Evolutionary conservation across 768 basidiomycete genomes (phyloP).

Genomic region (Suillus bovinus): DNA sequence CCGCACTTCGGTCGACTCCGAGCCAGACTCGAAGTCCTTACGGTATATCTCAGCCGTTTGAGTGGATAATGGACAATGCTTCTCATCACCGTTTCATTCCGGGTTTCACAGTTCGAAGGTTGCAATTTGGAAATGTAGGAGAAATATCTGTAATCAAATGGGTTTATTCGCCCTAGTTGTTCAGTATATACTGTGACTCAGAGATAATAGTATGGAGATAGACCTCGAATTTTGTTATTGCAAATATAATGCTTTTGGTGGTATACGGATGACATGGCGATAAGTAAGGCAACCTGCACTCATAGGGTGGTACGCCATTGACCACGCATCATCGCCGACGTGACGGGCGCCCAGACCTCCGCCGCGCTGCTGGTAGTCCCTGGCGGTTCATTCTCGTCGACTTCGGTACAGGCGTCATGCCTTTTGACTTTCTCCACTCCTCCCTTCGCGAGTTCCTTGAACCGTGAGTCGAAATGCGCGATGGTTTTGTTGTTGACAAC

Average conservation of each 20-base stretch:
- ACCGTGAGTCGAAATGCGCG: constrained; percentile 77
- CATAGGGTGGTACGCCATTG: background rate
- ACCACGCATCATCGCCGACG: constrained; percentile 56
- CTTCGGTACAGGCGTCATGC: constrained; percentile 53
- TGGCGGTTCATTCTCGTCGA: constrained; percentile 65
- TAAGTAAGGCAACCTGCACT: background rate
- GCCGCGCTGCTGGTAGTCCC: constrained; percentile 56
- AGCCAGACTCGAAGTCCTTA: background rate
- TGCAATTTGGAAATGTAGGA: background rate
- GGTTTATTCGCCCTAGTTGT: background rate
- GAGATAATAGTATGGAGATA: background rate
- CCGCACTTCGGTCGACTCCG: background rate
- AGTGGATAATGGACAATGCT: background rate
- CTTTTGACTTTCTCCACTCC: constrained; percentile 82
- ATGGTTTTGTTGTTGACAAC: constrained; percentile 30
- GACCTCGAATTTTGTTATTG: background rate
- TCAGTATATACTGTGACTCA: background rate
- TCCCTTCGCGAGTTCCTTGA: constrained; percentile 75
- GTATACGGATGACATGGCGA: constrained; percentile 1
- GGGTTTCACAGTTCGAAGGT: background rate
- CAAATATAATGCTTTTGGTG: background rate
- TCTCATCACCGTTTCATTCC: background rate
- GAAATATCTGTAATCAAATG: background rate
- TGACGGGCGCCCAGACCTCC: constrained; percentile 70
- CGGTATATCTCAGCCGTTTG: background rate